phyloP scores from a whole-genome alignment of 805 yeast genomes.

The Cyberlindnera misumaiensis region DNA sequence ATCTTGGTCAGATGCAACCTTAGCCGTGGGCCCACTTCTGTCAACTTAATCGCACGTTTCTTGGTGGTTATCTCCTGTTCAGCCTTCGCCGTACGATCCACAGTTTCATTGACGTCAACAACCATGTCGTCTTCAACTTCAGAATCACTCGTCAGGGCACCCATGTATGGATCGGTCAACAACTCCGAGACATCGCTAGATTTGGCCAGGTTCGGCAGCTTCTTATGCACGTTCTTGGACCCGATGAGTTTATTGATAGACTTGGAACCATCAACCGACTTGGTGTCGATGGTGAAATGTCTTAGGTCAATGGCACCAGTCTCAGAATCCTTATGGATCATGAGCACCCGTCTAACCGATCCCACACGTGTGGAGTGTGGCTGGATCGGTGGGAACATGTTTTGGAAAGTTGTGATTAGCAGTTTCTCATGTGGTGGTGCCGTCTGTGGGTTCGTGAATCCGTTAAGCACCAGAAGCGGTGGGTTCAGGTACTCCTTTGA shows the following conservation, averaged over 20 bases:
- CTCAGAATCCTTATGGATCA: constrained; percentile 66
- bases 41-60: constrained; percentile 84
- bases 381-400: constrained; percentile 90
- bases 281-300: constrained; percentile 85
- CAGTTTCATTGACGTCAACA: constrained; percentile 47
- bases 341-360: constrained; percentile 75
- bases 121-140: constrained; percentile 90
- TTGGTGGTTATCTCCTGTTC: constrained; percentile 8
- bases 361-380: constrained; percentile 73
- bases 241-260: constrained; percentile 20
- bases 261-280: constrained; percentile 57
- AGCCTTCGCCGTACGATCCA: constrained; percentile 15
- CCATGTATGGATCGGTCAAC: constrained; percentile 74
- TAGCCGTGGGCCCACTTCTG: constrained; percentile 91
- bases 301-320: constrained; percentile 76
- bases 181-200: constrained; percentile 77
- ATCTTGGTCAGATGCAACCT: constrained; percentile 71
- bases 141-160: constrained; percentile 81
- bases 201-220: constrained; percentile 31
- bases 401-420: constrained; percentile 84
- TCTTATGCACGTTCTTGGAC: constrained; percentile 20
- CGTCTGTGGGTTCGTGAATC: constrained; percentile 64
- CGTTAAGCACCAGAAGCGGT: constrained; percentile 87
- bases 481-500: constrained; percentile 61
- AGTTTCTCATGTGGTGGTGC: constrained; percentile 71